Conservation (phyloP, 805 yeast genomes). For the Barnettozyma botsteinii region DNA sequence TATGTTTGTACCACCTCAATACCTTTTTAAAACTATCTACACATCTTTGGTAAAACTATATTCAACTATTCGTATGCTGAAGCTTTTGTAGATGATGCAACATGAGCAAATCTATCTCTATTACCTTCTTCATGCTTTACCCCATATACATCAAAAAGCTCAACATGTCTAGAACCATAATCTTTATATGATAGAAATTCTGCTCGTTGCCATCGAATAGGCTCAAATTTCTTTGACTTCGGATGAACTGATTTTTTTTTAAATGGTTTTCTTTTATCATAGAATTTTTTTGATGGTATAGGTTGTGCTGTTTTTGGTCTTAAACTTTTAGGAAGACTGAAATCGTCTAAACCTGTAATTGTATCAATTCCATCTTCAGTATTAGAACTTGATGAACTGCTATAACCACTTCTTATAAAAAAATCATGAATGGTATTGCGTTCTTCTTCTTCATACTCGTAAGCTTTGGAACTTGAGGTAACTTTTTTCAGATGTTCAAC, state of each 20-base stretch:
- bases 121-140: constrained; percentile 17
- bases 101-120: constrained; percentile 30
- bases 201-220: constrained; percentile 1
- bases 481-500: not conserved
- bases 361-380: constrained; percentile 10
- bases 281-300: not conserved
- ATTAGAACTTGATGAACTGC: constrained; percentile 3
- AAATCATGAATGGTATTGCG: too few relatives aligned
- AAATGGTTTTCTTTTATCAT: not conserved
- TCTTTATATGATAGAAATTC: constrained; percentile 5
- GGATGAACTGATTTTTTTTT: not conserved
- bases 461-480: not conserved
- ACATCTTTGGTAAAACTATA: too few relatives aligned
- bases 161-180: constrained; percentile 18
- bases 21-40: too few relatives aligned
- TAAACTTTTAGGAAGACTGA: not conserved
- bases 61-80: constrained; percentile 2
- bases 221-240: not conserved
- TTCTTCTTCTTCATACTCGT: constrained; percentile 1
- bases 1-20: too few relatives aligned
- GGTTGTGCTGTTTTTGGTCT: not conserved
- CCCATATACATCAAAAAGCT: constrained; percentile 20
- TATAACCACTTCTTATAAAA: too few relatives aligned
- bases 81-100: constrained; percentile 21
- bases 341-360: constrained; percentile 1